Evolutionary conservation across 495 filamentous ascomycete species (phyloP).

Genomic region (Xylaria palmicola): DNA sequence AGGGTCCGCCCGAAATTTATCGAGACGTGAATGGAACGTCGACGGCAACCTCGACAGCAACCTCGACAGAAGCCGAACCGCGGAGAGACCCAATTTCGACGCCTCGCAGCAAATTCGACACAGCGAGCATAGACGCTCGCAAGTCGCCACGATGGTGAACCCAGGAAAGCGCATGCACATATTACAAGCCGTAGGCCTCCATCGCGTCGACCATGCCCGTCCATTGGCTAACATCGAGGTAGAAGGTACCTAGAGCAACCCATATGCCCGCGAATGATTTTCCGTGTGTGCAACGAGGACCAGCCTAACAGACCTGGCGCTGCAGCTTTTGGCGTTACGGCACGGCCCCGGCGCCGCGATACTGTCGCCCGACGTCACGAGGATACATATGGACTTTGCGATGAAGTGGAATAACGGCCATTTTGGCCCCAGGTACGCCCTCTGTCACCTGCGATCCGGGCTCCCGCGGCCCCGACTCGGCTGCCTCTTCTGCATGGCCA

Average conservation of each 20-base stretch:
- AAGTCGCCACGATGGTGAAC: slow-evolving; percentile 67
- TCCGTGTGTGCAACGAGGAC: not conserved
- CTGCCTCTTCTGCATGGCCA: too few relatives aligned
- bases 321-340: slow-evolving; percentile 68
- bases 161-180: slow-evolving; percentile 74
- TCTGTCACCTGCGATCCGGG: not conserved
- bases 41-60: slow-evolving; percentile 7
- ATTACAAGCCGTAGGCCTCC: slow-evolving; percentile 67
- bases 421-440: slow-evolving; percentile 70
- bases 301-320: slow-evolving; percentile 11
- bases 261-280: too few relatives aligned
- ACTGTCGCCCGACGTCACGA: slow-evolving; percentile 74
- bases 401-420: slow-evolving; percentile 64
- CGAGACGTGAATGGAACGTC: not conserved
- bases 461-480: too few relatives aligned
- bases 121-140: slow-evolving; percentile 25
- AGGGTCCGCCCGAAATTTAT: slow-evolving; percentile 18
- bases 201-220: slow-evolving; percentile 16
- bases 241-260: slow-evolving; percentile 36
- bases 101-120: too few relatives aligned
- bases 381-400: slow-evolving; percentile 82
- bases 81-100: too few relatives aligned
- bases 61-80: too few relatives aligned
- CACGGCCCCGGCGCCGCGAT: slow-evolving; percentile 79
- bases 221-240: slow-evolving; percentile 20